These are phyloP conservation scores for Penstemon newberryi DNA, from an alignment of 257 asterid genomes.

Conservation along the genomic window DNA sequence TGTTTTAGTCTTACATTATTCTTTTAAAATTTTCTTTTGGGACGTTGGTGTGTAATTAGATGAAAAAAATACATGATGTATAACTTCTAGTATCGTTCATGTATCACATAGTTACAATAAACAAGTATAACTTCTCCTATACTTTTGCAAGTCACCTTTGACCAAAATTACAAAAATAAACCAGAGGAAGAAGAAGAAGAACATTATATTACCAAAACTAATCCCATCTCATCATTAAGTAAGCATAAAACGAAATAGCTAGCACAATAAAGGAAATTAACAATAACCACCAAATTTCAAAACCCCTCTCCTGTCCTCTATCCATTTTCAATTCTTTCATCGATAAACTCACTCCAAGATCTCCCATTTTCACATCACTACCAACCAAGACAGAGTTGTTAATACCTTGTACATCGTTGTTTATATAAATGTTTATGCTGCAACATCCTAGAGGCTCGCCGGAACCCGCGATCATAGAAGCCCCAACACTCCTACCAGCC, in stretches of 20 bases:
- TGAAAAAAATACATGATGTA: slow-evolving; percentile 22
- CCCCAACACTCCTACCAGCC: slow-evolving; percentile 43
- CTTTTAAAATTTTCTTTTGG: too few relatives aligned
- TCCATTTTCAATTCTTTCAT: slow-evolving; percentile 58
- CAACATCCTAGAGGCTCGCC: slow-evolving; percentile 52
- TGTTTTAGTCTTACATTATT: not conserved
- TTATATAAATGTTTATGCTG: slow-evolving; percentile 67
- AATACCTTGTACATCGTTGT: slow-evolving; percentile 70
- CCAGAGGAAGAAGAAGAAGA: too few relatives aligned
- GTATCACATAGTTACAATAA: too few relatives aligned
- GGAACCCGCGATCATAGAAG: slow-evolving; percentile 39
- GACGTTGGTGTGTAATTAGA: slow-evolving; percentile 29
- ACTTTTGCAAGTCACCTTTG: too few relatives aligned
- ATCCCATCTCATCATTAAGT: slow-evolving; percentile 30
- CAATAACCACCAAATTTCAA: slow-evolving; percentile 24
- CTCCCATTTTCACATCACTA: slow-evolving; percentile 63
- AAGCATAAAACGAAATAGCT: slow-evolving; percentile 33
- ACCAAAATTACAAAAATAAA: too few relatives aligned
- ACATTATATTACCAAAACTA: not conserved
- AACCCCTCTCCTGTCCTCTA: slow-evolving; percentile 42
- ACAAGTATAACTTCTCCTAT: too few relatives aligned
- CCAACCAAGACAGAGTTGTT: slow-evolving; percentile 74
- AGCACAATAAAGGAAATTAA: slow-evolving; percentile 31
- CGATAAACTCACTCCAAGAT: slow-evolving; percentile 57
- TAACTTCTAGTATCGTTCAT: too few relatives aligned